A percentile compares a stretch with the other conserved stretches of the same genome.
phyloP scores from a whole-genome alignment of 2,329 filamentous ascomycete species.

The Penicillium corylophilum region DNA sequence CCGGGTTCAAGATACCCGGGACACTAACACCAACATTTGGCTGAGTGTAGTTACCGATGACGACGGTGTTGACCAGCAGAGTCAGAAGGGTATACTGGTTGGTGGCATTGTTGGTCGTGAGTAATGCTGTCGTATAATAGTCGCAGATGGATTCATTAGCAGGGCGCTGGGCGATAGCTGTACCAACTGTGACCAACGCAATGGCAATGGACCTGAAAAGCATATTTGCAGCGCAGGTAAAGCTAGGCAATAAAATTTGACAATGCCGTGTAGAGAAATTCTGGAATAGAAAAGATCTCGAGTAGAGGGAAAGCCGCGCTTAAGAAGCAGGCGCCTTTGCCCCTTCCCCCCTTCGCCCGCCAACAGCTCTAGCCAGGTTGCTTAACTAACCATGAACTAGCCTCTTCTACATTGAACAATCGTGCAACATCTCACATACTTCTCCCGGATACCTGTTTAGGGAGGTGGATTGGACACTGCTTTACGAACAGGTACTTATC shows the following conservation, averaged over 20 bases:
- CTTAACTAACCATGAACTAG: background rate
- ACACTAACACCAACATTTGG: constrained; percentile 55
- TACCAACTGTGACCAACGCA: background rate
- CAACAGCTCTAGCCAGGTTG: background rate
- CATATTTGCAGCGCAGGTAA: background rate
- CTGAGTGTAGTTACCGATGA: constrained; percentile 62
- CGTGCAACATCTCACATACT: background rate
- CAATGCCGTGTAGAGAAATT: background rate
- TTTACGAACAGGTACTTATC: background rate
- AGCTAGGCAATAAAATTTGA: background rate
- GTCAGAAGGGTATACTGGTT: constrained; percentile 59
- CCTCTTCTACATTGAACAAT: background rate
- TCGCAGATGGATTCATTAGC: constrained; percentile 57
- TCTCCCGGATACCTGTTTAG: background rate
- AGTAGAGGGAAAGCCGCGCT: background rate
- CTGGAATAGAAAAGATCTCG: background rate
- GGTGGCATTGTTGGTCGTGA: constrained; percentile 58
- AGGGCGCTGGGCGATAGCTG: constrained; percentile 49
- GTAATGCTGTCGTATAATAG: constrained; percentile 61
- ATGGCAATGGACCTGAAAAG: background rate
- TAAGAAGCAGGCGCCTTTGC: background rate
- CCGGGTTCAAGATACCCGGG: constrained; percentile 57
- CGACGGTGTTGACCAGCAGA: constrained; percentile 61
- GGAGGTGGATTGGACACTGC: background rate
- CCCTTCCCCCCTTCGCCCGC: background rate